Evolutionary conservation across 2,329 filamentous ascomycete species (phyloP).

Genomic region (Chrysoporthe austroafricana): DNA sequence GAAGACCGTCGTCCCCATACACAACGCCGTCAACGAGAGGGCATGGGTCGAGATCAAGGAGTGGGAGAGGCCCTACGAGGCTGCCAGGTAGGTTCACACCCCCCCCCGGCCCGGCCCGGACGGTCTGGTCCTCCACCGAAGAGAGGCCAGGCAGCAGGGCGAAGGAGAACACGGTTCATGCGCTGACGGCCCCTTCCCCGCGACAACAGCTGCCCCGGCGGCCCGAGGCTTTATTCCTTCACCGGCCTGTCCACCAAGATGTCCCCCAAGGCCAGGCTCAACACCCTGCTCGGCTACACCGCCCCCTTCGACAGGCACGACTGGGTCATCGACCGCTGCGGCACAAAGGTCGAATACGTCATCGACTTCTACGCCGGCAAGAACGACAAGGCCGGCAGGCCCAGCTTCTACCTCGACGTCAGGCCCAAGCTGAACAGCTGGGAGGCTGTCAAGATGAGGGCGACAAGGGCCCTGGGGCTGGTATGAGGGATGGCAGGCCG

Average conservation of each 20-base stretch:
- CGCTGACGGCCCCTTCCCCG: not conserved
- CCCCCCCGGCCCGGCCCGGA: not conserved
- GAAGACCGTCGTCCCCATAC: slow-evolving; percentile 91
- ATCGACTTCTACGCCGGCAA: slow-evolving; percentile 95
- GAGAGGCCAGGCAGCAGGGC: not conserved
- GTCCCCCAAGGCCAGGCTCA: slow-evolving; percentile 82
- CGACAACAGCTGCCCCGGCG: slow-evolving; percentile 60
- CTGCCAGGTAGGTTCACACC: slow-evolving; percentile 47
- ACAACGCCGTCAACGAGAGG: slow-evolving; percentile 97
- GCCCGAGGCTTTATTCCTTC: slow-evolving; percentile 83
- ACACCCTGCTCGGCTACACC: slow-evolving; percentile 84
- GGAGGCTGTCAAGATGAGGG: slow-evolving; percentile 71
- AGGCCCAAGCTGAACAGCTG: slow-evolving; percentile 70
- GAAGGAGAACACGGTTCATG: not conserved
- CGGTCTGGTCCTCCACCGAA: not conserved
- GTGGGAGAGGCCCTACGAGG: slow-evolving; percentile 76
- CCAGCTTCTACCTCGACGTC: slow-evolving; percentile 70
- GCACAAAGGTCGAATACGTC: slow-evolving; percentile 84
- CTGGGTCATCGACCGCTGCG: slow-evolving; percentile 94
- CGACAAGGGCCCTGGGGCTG: slow-evolving; percentile 54
- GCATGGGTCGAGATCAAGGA: slow-evolving; percentile 90
- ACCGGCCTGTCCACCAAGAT: slow-evolving; percentile 70
- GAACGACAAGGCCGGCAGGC: slow-evolving; percentile 42
- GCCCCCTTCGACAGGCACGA: slow-evolving; percentile 95
- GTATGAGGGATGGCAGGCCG: slow-evolving; percentile 38